Evolutionary conservation across 2,329 filamentous ascomycete species (phyloP).

Genomic region (Fusarium pilosicola): DNA sequence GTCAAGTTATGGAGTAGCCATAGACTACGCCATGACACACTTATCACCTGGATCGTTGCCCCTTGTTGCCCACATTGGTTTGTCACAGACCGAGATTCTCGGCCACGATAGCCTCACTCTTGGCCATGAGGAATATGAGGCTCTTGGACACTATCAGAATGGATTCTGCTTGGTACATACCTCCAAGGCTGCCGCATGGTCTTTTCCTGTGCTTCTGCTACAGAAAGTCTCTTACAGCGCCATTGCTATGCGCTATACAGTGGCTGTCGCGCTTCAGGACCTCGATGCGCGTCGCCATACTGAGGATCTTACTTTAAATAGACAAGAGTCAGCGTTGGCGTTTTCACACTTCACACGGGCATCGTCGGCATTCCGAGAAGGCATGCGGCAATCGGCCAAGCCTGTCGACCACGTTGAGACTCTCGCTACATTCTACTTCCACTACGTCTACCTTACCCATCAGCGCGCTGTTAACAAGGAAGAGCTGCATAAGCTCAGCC

Average conservation of each 20-base stretch:
- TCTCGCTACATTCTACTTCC: not conserved
- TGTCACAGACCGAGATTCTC: not conserved
- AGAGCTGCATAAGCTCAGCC: not conserved
- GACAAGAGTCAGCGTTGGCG: not conserved
- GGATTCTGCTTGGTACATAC: not conserved
- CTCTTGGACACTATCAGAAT: not conserved
- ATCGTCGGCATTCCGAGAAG: not conserved
- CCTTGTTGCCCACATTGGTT: not conserved
- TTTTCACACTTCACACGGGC: not conserved
- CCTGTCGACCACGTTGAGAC: not conserved
- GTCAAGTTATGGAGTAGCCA: not conserved
- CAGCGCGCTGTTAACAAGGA: not conserved
- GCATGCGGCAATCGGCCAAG: not conserved
- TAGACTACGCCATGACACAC: not conserved
- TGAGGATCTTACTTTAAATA: accelerated
- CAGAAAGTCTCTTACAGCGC: not conserved
- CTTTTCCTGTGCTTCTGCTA: not conserved
- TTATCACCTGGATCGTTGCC: not conserved
- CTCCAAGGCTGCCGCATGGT: not conserved
- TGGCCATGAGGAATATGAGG: not conserved
- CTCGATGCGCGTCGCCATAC: not conserved
- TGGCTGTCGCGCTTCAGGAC: not conserved
- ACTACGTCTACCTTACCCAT: not conserved
- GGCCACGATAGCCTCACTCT: not conserved
- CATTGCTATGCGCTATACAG: not conserved